Base-by-base conservation (phyloP, 75 land plant genomes). In the Pinus taeda region DNA sequence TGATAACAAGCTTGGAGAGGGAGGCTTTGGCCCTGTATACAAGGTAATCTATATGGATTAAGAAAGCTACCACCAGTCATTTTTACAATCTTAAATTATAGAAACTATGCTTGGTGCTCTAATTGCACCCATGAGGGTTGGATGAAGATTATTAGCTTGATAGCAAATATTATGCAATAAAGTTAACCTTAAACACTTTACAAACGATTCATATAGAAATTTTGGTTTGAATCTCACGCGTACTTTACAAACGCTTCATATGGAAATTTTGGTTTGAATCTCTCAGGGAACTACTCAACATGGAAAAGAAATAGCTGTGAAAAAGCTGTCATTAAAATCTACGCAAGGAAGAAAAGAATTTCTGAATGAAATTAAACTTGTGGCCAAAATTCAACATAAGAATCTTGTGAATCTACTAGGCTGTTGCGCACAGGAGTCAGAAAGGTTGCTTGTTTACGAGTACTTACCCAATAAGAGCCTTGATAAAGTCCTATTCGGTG, bases 241-340 rank as follows among this genome's bases (percentile, higher is more conserved):
- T 33, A 33, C 33, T 33, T 33, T 33, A 33, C 1, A 33, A 33
- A 33, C 33, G 33, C 33, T 33, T 33, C 33, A 33, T 33, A 33
- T 2, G 2, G 33, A 33, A 33, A 33, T 33, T 33, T 33, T 33
- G 33, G 33, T 33, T 33, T 33, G 33, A 33, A 33, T 33, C 33
- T 70, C 71, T 59, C 57, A 82, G 82, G 90, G 90, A 15, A 72
- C 3, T 36, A 74, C 85, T 21, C 53, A 80, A 17, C 75, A 79
- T 65, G 88, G 90, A 59, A 71, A 80, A 74, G 85, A 80, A 42
- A 75, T 88, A 20, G 90, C 90, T n/a, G 88, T 88, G 58, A 88
- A 88, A 60, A 77, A 83, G 22, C 59, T 83, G 20, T 79, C 87
- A 0, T 73, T 55, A 60, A 55, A 57, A 24, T 81, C 79, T 42